These are phyloP conservation scores for Ambrosiella beaveri DNA, from an alignment of 2,329 filamentous ascomycete species.

Conservation along the genomic window DNA sequence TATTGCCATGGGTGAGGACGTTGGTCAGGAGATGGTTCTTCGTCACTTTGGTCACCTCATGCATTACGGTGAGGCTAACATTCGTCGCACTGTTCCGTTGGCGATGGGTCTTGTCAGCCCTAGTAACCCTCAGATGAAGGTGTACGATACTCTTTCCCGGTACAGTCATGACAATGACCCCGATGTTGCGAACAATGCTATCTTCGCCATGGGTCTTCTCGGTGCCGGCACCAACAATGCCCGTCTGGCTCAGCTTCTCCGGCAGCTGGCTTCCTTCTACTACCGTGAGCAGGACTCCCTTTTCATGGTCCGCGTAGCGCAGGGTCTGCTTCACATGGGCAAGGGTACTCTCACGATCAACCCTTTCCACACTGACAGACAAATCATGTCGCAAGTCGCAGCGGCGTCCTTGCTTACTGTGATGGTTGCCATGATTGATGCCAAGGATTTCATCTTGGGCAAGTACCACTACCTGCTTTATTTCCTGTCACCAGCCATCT, in stretches of 20 bases:
- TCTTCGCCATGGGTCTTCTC: constrained; percentile 95
- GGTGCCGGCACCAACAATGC: constrained; percentile 98
- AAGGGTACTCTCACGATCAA: constrained; percentile 92
- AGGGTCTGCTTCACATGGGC: constrained; percentile 96
- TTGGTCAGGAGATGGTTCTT: constrained; percentile 97
- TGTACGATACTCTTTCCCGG: constrained; percentile 91
- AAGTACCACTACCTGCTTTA: constrained; percentile 84
- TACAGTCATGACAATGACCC: constrained; percentile 99
- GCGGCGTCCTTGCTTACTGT: constrained; percentile 80
- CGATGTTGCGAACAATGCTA: constrained; percentile 94
- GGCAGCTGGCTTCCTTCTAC: constrained; percentile 95
- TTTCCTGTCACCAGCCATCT: constrained; percentile 92
- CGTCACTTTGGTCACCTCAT: constrained; percentile 95
- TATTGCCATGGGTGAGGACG: constrained; percentile 94
- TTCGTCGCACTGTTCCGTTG: constrained; percentile 84
- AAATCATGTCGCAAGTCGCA: constrained; percentile 82
- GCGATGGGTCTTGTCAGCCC: constrained; percentile 94
- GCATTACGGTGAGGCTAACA: constrained; percentile 97
- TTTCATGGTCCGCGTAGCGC: constrained; percentile 98
- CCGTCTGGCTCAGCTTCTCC: constrained; percentile 77
- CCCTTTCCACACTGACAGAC: constrained; percentile 98
- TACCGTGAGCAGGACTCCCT: constrained; percentile 88
- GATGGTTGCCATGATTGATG: constrained; percentile 83
- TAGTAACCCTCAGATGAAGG: constrained; percentile 99
- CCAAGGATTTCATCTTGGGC: constrained; percentile 61